Percentiles rank a stretch among this genome's conserved stretches.
Evolutionary conservation across 345 rosid genomes (phyloP).

Genomic region (Zanthoxylum bungeanum): DNA sequence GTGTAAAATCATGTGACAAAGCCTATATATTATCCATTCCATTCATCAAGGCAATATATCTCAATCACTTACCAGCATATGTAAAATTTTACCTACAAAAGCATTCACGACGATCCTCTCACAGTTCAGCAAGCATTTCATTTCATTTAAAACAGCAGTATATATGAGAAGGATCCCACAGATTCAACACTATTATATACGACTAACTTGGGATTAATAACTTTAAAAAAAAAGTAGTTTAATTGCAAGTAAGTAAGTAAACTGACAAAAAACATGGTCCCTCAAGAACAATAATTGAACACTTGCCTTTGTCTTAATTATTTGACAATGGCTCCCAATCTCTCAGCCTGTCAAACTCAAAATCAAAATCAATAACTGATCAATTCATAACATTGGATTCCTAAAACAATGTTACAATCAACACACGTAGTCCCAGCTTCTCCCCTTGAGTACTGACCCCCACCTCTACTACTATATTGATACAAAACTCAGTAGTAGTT

Average conservation of each 20-base stretch:
- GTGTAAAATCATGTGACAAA: conserved; percentile 5
- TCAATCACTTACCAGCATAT: not conserved
- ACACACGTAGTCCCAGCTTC: conserved; percentile 1
- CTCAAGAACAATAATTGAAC: conserved; percentile 23
- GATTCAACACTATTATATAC: not conserved
- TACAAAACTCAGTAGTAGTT: not conserved
- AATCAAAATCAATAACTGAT: conserved; percentile 1
- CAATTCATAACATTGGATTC: conserved; percentile 15
- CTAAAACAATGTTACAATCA: conserved; percentile 8
- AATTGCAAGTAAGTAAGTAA: conserved; percentile 15
- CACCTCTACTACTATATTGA: conserved; percentile 1
- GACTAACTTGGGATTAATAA: conserved; percentile 4
- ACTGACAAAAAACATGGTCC: conserved; percentile 11
- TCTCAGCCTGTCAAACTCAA: not conserved
- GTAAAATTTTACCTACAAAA: not conserved
- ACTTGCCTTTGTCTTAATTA: conserved; percentile 18
- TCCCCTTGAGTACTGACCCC: not conserved
- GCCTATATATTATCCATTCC: conserved; percentile 1
- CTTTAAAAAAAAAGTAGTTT: too few relatives aligned
- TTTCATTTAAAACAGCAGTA: not conserved
- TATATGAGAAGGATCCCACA: not conserved
- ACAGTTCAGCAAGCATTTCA: not conserved
- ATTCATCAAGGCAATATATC: not conserved
- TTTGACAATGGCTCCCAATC: conserved; percentile 13
- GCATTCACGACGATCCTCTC: not conserved